Base-by-base conservation (phyloP, 2,329 filamentous ascomycete species). In the Cercospora sesami region DNA sequence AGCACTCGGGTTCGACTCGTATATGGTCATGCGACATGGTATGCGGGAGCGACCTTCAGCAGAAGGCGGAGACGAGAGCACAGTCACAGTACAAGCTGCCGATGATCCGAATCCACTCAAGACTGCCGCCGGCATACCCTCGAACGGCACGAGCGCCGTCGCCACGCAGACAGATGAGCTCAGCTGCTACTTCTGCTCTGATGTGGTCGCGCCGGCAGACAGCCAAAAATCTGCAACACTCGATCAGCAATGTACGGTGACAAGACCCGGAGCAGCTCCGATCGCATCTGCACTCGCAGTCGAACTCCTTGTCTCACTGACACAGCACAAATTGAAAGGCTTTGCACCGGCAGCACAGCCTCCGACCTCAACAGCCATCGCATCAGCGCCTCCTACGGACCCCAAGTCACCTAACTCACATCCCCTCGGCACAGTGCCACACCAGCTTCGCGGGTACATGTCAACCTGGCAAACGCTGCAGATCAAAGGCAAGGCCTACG, bases 141-240 rank as follows among this genome's bases (percentile, higher is more conserved):
- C 72, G 10, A 63, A 66, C 4, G 60, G 65, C 26, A 39, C 64
- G 3, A 51, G 64, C 30, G 61, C 53, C 14, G 51, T 51, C 3
- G 70, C 69, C 30, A 69, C 69, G 14, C 66, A 69, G 18, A 63
- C 84, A 3, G 83, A 88, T 62, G 88, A 92, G 28, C 84, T 98
- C 28, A 95, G 95, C 9, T 99, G 95, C 80, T 99, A 99, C 79
- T 99, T 98, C 80, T 99, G 95, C 81, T 98, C 96, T 75, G 95
- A 99, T 78, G 94, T 99, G 28, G 94, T 98, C 60, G 92, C 94
- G 6, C 95, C 95, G 23, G 90, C 90, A 70, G 93, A 98, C 82
- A 94, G 96, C 83, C 87, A 97, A 77, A 97, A 94, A 80, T 93
- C 97, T 75, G 92, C 94, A 74, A 98, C 95, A 0, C 88, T 99